Base-by-base conservation (phyloP, 2,329 filamentous ascomycete species). In the Aureobasidium sp. region DNA sequence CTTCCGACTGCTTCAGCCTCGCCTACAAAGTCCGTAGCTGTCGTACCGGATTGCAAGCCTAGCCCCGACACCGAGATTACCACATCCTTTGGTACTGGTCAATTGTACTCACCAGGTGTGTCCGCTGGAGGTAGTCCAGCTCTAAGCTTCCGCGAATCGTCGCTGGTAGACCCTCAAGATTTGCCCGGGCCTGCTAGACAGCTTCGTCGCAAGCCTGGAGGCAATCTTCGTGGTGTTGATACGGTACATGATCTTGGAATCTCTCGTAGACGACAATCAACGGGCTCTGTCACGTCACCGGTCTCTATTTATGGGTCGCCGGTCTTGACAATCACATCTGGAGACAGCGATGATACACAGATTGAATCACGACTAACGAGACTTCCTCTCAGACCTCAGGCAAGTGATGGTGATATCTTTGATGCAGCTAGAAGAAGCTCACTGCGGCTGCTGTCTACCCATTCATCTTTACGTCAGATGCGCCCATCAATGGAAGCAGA, bases 401-500 rank as follows among this genome's bases (percentile, higher is more conserved):
- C 55, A 13, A 58, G 36, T 26, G 55, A 61, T 42, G 52, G 44
- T 1, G 29, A 47, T 29, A 26, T 60, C 5, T 44, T 41, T 17
- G 42, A 50, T 10, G 27, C 44, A 12, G 32, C 48, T 9, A 59
- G 61, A 32, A 42, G 55, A 32, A 52, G 27, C 32, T 64, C 62
- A 8, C 36, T 66, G 10, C 59, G 62, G 34, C 67, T 81, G 17
- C 72, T 80, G 1, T 74, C 78, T 52, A 82, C 80, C 1, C 79
- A 82, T 65, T 83, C 82, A 2, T 83, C 82, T 2, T 80, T 83
- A 64, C 79, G 82, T 2, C 76, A 78, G 58, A 64, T 85, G 20
- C 76, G 83, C 48, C 81, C 82, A 1, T 97, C 92, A 0, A 97
- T 97, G 68, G 91, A 97, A 73, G 87, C 84, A 2, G 91, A 96